phyloP scores from a whole-genome alignment of 2,329 filamentous ascomycete species.

The Paracorniculantispora psalliotae region DNA sequence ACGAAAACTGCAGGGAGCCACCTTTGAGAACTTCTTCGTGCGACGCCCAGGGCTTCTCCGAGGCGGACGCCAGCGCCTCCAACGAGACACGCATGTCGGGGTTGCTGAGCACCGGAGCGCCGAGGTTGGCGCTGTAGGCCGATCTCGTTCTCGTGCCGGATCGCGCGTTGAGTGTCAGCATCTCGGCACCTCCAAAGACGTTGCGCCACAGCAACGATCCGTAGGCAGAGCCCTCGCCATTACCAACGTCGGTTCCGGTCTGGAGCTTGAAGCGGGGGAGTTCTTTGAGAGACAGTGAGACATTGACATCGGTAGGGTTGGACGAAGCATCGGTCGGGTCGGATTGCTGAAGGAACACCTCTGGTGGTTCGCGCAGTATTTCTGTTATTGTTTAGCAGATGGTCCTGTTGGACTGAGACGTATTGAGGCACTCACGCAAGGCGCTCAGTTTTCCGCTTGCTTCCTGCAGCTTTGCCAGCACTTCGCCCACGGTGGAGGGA shows the following conservation, averaged over 20 bases:
- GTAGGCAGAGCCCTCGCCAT: slow-evolving; percentile 90
- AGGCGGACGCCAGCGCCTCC: slow-evolving; percentile 77
- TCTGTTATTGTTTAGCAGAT: slow-evolving; percentile 44
- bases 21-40: slow-evolving; percentile 87
- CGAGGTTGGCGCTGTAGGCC: slow-evolving; percentile 81
- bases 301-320: slow-evolving; percentile 71
- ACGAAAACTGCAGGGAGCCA: slow-evolving; percentile 70
- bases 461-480: slow-evolving; percentile 65
- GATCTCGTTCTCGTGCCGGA: slow-evolving; percentile 86
- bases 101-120: slow-evolving; percentile 77
- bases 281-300: slow-evolving; percentile 79
- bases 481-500: slow-evolving; percentile 74
- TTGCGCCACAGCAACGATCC: slow-evolving; percentile 84
- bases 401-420: neutral
- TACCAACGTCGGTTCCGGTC: slow-evolving; percentile 91
- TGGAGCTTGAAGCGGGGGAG: slow-evolving; percentile 81
- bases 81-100: slow-evolving; percentile 75
- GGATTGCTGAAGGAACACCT: slow-evolving; percentile 76
- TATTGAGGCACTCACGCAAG: slow-evolving; percentile 58
- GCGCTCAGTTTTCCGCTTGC: slow-evolving; percentile 70
- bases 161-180: slow-evolving; percentile 79
- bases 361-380: slow-evolving; percentile 80
- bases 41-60: slow-evolving; percentile 86
- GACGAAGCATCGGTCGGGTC: slow-evolving; percentile 62
- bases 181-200: slow-evolving; percentile 90